These are phyloP conservation scores for Delphinella strobiligena DNA, from an alignment of 2,329 filamentous ascomycete species.

Conservation along the genomic window DNA sequence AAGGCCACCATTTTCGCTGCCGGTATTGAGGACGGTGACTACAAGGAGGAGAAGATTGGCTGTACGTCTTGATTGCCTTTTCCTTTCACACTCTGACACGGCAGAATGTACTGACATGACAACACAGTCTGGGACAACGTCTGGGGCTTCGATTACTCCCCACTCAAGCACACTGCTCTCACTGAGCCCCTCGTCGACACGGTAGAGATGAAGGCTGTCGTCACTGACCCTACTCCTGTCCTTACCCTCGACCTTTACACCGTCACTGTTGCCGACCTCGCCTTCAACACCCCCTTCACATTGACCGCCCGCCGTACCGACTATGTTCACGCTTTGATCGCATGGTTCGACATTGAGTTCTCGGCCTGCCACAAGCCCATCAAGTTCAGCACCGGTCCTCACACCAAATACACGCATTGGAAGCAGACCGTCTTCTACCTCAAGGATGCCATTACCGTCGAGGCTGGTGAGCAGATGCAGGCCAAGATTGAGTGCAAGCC, in stretches of 20 bases:
- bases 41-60: slow-evolving; percentile 99
- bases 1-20: slow-evolving; percentile 97
- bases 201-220: slow-evolving; percentile 92
- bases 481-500: slow-evolving; percentile 72
- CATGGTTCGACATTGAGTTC: slow-evolving; percentile 99
- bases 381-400: slow-evolving; percentile 89
- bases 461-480: slow-evolving; percentile 68
- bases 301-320: slow-evolving; percentile 74
- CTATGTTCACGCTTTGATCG: slow-evolving; percentile 90
- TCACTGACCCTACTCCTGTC: slow-evolving; percentile 78
- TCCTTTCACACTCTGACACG: not conserved
- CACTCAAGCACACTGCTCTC: slow-evolving; percentile 84
- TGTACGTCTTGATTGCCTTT: slow-evolving; percentile 48
- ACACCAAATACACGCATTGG: slow-evolving; percentile 99
- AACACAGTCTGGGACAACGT: slow-evolving; percentile 92
- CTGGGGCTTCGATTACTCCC: slow-evolving; percentile 93
- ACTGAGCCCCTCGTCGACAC: slow-evolving; percentile 96
- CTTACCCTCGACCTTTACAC: slow-evolving; percentile 91
- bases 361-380: slow-evolving; percentile 97
- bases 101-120: slow-evolving; percentile 14
- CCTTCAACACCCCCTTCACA: slow-evolving; percentile 68
- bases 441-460: slow-evolving; percentile 80
- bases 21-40: slow-evolving; percentile 96
- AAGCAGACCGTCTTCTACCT: slow-evolving; percentile 99
- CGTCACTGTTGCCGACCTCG: slow-evolving; percentile 69